Evolutionary conservation across 2,329 filamentous ascomycete species (phyloP).

Genomic region (Sclerotinia glacialis): DNA sequence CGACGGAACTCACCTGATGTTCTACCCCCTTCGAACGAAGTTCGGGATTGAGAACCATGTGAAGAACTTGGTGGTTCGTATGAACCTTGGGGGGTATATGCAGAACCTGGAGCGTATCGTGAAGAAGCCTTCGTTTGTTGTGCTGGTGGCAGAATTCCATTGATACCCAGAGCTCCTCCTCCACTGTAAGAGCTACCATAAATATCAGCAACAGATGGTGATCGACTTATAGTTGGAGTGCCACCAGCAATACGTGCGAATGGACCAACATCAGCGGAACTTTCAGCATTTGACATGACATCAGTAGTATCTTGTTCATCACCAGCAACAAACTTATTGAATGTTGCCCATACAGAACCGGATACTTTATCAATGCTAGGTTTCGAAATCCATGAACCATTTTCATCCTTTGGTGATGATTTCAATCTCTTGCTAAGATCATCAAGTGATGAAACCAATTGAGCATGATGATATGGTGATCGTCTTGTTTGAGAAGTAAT

Average conservation of each 20-base stretch:
- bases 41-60: constrained; percentile 39
- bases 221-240: constrained; percentile 71
- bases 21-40: constrained; percentile 46
- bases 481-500: constrained; percentile 78
- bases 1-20: constrained; percentile 46
- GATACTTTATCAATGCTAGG: constrained; percentile 96
- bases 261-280: constrained; percentile 64
- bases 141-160: constrained; percentile 30
- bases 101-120: constrained; percentile 38
- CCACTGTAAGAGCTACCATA: constrained; percentile 45
- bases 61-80: constrained; percentile 33
- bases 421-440: constrained; percentile 81
- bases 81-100: constrained; percentile 28
- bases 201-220: constrained; percentile 72
- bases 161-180: constrained; percentile 32
- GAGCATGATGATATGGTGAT: constrained; percentile 80
- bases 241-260: constrained; percentile 80
- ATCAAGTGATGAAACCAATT: constrained; percentile 73
- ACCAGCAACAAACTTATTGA: constrained; percentile 94
- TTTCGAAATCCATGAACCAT: constrained; percentile 87
- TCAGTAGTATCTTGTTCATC: constrained; percentile 72
- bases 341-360: constrained; percentile 83
- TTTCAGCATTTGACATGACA: constrained; percentile 54
- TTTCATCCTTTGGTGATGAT: constrained; percentile 78
- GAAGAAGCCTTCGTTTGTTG: constrained; percentile 32